Conservation (phyloP, 2,329 filamentous ascomycete genomes). For the Zalaria sp. region DNA sequence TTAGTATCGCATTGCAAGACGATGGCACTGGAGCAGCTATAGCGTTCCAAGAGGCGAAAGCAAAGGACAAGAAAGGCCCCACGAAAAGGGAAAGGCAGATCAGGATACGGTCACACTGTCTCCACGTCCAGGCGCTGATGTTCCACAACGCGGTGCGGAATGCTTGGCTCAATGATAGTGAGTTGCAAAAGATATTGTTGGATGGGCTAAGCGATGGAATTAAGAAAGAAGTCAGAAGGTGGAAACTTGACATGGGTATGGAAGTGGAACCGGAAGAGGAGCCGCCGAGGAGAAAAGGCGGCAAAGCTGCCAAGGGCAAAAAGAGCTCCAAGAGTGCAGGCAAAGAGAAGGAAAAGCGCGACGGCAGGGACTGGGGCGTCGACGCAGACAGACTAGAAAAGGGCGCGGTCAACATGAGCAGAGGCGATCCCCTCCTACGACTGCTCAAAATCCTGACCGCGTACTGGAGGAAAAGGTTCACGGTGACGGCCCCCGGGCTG, state of each 20-base stretch:
- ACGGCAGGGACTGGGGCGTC: slow-evolving; percentile 54
- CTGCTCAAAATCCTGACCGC: slow-evolving; percentile 62
- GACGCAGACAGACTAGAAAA: slow-evolving; percentile 56
- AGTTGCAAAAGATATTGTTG: slow-evolving; percentile 62
- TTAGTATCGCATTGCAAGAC: slow-evolving; percentile 20
- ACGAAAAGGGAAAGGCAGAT: slow-evolving; percentile 73
- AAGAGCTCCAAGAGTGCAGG: slow-evolving; percentile 26
- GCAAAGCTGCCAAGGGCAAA: slow-evolving; percentile 16
- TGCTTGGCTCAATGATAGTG: slow-evolving; percentile 64
- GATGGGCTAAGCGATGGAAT: slow-evolving; percentile 56
- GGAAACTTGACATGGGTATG: slow-evolving; percentile 55
- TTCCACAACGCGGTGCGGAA: slow-evolving; percentile 86
- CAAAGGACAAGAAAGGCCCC: slow-evolving; percentile 57
- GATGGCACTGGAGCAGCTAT: slow-evolving; percentile 18
- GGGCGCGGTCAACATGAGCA: slow-evolving; percentile 61
- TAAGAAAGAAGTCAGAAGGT: slow-evolving; percentile 60
- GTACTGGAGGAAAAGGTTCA: slow-evolving; percentile 83
- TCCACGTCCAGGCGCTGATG: slow-evolving; percentile 77
- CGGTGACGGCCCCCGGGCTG: slow-evolving; percentile 60
- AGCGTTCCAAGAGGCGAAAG: slow-evolving; percentile 14
- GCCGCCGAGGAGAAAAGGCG: slow-evolving; percentile 26
- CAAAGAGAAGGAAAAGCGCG: slow-evolving; percentile 27
- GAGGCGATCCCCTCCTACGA: slow-evolving; percentile 66
- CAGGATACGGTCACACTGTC: slow-evolving; percentile 64
- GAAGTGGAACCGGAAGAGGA: slow-evolving; percentile 11